Evolutionary conservation across 306 rosid species (phyloP).

Genomic region (Prosopis cineraria): DNA sequence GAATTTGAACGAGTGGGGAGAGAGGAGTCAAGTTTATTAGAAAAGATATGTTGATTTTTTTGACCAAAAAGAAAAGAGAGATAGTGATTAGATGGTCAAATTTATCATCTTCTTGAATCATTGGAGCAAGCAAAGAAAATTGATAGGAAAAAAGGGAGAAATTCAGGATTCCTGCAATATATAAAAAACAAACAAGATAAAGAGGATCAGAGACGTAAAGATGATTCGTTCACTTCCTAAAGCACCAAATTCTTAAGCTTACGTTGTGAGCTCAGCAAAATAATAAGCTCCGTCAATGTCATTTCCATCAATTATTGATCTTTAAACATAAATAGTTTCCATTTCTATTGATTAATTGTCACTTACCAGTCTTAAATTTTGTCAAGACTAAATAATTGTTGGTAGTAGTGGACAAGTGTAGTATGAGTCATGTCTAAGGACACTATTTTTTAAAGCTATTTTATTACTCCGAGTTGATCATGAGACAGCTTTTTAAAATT

Average conservation of each 20-base stretch:
- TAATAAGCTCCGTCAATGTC: not conserved
- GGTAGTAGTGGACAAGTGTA: too few species aligned
- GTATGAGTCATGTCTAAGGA: too few species aligned
- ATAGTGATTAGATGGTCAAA: slow-evolving; percentile 28
- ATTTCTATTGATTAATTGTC: not conserved
- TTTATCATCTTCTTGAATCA: slow-evolving; percentile 38
- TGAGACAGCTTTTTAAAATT: too few species aligned
- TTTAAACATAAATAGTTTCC: not conserved
- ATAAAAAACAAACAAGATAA: slow-evolving; percentile 19
- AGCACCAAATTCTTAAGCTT: not conserved
- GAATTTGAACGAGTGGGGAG: not conserved
- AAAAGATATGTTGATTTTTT: not conserved
- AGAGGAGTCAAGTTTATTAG: not conserved
- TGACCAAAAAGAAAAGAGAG: not conserved
- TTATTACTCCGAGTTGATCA: too few species aligned
- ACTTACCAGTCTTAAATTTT: not conserved
- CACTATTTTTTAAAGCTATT: too few species aligned
- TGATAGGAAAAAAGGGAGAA: slow-evolving; percentile 22
- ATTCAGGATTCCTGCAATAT: not conserved
- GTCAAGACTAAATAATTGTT: not conserved
- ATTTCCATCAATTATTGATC: not conserved
- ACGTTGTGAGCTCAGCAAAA: not conserved
- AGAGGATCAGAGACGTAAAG: not conserved
- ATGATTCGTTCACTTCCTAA: not conserved
- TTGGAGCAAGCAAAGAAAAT: not conserved